Conservation (phyloP, 2,329 filamentous ascomycete species). For the Ascocoryne sarcoides region DNA sequence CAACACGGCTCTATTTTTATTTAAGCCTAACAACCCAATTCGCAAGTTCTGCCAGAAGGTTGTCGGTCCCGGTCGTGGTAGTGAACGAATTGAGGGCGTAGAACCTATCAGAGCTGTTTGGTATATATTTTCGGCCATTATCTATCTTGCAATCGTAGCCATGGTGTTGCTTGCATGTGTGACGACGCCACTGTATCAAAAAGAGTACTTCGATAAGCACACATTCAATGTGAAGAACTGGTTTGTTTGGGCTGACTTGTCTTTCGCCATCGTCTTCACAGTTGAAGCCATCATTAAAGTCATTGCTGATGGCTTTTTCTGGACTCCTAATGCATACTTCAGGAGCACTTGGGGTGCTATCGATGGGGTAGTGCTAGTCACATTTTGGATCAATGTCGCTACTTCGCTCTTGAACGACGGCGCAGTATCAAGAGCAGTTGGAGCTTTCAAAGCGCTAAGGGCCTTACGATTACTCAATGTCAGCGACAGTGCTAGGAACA, state of each 20-base stretch:
- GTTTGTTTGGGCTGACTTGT: constrained; percentile 91
- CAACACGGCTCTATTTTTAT: constrained; percentile 86
- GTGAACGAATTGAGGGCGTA: constrained; percentile 79
- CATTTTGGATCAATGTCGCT: constrained; percentile 88
- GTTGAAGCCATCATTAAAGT: constrained; percentile 85
- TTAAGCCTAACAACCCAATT: constrained; percentile 68
- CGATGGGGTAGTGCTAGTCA: constrained; percentile 82
- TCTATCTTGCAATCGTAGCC: constrained; percentile 87
- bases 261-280: constrained; percentile 81
- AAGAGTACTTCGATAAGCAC: constrained; percentile 64
- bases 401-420: constrained; percentile 76
- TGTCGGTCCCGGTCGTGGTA: constrained; percentile 83
- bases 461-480: constrained; percentile 88
- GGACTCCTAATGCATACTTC: constrained; percentile 95
- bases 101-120: constrained; percentile 83
- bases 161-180: constrained; percentile 97
- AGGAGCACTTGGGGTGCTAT: constrained; percentile 96
- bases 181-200: constrained; percentile 90
- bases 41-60: constrained; percentile 78
- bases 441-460: constrained; percentile 92
- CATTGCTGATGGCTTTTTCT: constrained; percentile 90
- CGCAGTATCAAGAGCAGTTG: constrained; percentile 79
- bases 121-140: constrained; percentile 88
- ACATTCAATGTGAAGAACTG: constrained; percentile 62
- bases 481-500: constrained; percentile 89